A percentile compares a stretch with the other conserved stretches of the same genome.
Conservation (phyloP, 352 stramenopile genomes). For the Blastocystis sp. region DNA sequence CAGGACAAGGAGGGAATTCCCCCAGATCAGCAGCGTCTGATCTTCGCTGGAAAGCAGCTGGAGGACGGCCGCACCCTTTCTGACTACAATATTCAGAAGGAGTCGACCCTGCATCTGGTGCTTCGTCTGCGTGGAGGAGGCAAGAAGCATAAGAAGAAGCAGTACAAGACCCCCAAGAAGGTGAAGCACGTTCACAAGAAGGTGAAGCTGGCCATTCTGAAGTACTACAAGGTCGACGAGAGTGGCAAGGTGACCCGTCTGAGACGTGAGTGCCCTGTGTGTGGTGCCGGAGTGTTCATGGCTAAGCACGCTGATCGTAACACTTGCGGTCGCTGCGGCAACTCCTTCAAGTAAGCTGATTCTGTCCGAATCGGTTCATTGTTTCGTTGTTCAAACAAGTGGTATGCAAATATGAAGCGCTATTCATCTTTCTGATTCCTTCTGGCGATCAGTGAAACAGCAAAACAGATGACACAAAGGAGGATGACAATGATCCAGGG, state of each 20-base stretch:
- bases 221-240: slow-evolving; percentile 91
- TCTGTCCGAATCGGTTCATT: too few relatives aligned
- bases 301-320: slow-evolving; percentile 96
- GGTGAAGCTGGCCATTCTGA: slow-evolving; percentile 88
- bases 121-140: slow-evolving; percentile 82
- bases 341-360: slow-evolving; percentile 76
- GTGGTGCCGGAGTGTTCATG: slow-evolving; percentile 95
- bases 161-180: slow-evolving; percentile 99
- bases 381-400: too few relatives aligned
- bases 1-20: slow-evolving; percentile 99
- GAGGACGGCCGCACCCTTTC: slow-evolving; percentile 81
- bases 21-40: slow-evolving; percentile 97
- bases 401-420: too few relatives aligned
- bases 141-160: slow-evolving; percentile 99
- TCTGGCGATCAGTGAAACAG: background rate
- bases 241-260: slow-evolving; percentile 89
- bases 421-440: background rate
- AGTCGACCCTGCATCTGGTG: slow-evolving; percentile 92
- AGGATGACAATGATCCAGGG: background rate
- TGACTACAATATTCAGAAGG: slow-evolving; percentile 86
- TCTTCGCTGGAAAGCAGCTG: slow-evolving; percentile 99
- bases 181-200: slow-evolving; percentile 87
- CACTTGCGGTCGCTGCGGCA: slow-evolving; percentile 96
- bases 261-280: slow-evolving; percentile 91
- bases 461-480: background rate